Evolutionary conservation across 2,329 filamentous ascomycete genomes (phyloP).

Genomic region (Mycosphaerella arachidis): DNA sequence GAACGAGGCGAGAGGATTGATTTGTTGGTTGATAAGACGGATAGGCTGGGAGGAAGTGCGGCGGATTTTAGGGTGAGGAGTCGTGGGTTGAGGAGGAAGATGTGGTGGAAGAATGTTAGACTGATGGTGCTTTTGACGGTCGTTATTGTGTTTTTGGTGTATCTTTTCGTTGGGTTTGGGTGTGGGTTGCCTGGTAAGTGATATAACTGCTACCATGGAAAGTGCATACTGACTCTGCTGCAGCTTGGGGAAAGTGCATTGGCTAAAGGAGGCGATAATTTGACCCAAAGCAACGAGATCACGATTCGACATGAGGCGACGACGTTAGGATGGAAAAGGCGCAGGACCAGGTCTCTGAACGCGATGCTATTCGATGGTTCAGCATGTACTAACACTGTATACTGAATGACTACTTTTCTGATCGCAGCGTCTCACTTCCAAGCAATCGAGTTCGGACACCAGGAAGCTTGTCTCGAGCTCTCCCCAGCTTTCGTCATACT

Average conservation of each 20-base stretch:
- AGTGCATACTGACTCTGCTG: not conserved
- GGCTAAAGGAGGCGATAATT: slow-evolving; percentile 7
- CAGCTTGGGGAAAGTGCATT: slow-evolving; percentile 27
- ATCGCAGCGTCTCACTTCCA: not conserved
- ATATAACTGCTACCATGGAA: not conserved
- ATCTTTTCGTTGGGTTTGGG: slow-evolving; percentile 67
- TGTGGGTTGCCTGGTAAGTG: slow-evolving; percentile 61
- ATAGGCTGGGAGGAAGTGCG: slow-evolving; percentile 80
- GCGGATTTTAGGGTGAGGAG: slow-evolving; percentile 86
- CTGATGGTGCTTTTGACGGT: slow-evolving; percentile 76
- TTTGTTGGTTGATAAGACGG: slow-evolving; percentile 92
- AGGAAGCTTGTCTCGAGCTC: slow-evolving; percentile 1
- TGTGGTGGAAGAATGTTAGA: slow-evolving; percentile 99
- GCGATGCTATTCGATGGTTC: not conserved
- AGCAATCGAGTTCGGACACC: not conserved
- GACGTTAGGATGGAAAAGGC: not conserved
- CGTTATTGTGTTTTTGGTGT: slow-evolving; percentile 67
- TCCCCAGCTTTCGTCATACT: not conserved
- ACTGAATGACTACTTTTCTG: not conserved
- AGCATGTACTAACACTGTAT: not conserved
- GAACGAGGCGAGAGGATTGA: slow-evolving; percentile 92
- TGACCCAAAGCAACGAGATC: not conserved
- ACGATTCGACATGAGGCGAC: not conserved
- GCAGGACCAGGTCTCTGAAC: not conserved
- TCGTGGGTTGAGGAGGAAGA: slow-evolving; percentile 77